phyloP scores from a whole-genome alignment of 2,329 filamentous ascomycete genomes.

The Phoma herbarum region DNA sequence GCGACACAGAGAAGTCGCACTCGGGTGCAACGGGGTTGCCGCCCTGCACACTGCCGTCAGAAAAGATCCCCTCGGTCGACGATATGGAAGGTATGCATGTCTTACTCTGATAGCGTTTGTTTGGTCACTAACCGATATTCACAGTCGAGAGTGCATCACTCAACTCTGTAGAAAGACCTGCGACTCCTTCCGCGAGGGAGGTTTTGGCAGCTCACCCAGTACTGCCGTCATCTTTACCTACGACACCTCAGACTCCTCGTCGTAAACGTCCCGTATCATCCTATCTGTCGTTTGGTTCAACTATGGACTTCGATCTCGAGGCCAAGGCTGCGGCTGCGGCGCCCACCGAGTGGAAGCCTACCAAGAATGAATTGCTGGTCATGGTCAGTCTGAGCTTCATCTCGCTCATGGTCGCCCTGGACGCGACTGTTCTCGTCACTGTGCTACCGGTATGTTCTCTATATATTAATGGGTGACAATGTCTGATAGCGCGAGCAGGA shows the following conservation, averaged over 20 bases:
- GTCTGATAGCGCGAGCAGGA: constrained; percentile 21
- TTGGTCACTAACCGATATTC: constrained; percentile 7
- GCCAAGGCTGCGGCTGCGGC: constrained; percentile 15
- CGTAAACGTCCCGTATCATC: constrained; percentile 8
- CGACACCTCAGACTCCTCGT: not conserved
- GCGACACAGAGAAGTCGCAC: constrained; percentile 1
- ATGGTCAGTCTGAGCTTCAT: constrained; percentile 42
- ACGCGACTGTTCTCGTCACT: constrained; percentile 41
- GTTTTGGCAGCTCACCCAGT: constrained; percentile 4
- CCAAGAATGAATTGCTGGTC: constrained; percentile 34
- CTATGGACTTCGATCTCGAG: constrained; percentile 23
- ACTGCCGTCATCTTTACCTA: not conserved
- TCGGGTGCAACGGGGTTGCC: not conserved
- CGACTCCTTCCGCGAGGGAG: constrained; percentile 2
- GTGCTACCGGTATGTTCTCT: constrained; percentile 36
- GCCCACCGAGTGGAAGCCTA: constrained; percentile 23
- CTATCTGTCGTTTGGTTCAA: constrained; percentile 9
- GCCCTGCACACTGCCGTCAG: not conserved
- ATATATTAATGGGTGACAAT: not conserved
- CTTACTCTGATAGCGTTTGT: not conserved
- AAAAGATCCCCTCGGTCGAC: not conserved
- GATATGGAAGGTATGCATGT: constrained; percentile 11
- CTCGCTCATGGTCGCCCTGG: constrained; percentile 43
- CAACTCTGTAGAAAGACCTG: constrained; percentile 7
- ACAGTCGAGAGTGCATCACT: not conserved